These are phyloP conservation scores for Pseudopediastrum boryanum DNA, from an alignment of 139 green algal species.

Conservation along the genomic window DNA sequence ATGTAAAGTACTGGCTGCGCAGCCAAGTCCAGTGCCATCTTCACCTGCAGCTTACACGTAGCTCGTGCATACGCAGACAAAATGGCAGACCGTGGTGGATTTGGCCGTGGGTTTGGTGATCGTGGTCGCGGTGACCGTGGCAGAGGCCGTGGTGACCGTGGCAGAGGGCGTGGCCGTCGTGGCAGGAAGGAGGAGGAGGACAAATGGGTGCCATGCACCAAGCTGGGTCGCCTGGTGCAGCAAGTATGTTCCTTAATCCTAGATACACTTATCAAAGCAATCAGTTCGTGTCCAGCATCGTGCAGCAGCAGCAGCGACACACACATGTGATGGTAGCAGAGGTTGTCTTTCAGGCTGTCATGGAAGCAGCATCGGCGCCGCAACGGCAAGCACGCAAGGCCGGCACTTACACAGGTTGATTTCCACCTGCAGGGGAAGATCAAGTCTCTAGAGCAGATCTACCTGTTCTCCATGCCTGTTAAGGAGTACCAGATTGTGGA, in stretches of 20 bases:
- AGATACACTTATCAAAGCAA: not conserved
- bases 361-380: not conserved
- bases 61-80: slow-evolving; percentile 37
- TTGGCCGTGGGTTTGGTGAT: slow-evolving; percentile 90
- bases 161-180: slow-evolving; percentile 69
- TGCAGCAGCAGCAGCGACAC: not conserved
- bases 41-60: too few relatives aligned
- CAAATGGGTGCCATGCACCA: slow-evolving; percentile 97
- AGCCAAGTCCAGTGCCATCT: too few relatives aligned
- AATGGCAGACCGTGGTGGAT: slow-evolving; percentile 82
- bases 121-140: slow-evolving; percentile 70
- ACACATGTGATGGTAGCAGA: slow-evolving; percentile 4
- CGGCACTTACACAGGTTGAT: too few relatives aligned
- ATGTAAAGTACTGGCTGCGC: too few relatives aligned
- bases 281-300: not conserved
- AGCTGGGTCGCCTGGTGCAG: slow-evolving; percentile 98
- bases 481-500: slow-evolving; percentile 98
- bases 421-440: slow-evolving; percentile 91
- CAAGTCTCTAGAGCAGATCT: slow-evolving; percentile 98
- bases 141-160: slow-evolving; percentile 66
- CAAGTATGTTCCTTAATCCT: slow-evolving; percentile 60
- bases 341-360: not conserved
- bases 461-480: slow-evolving; percentile 98
- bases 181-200: slow-evolving; percentile 92
- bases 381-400: too few relatives aligned